Conservation (phyloP, 2,329 filamentous ascomycete genomes). For the Epichloe uncinata region DNA sequence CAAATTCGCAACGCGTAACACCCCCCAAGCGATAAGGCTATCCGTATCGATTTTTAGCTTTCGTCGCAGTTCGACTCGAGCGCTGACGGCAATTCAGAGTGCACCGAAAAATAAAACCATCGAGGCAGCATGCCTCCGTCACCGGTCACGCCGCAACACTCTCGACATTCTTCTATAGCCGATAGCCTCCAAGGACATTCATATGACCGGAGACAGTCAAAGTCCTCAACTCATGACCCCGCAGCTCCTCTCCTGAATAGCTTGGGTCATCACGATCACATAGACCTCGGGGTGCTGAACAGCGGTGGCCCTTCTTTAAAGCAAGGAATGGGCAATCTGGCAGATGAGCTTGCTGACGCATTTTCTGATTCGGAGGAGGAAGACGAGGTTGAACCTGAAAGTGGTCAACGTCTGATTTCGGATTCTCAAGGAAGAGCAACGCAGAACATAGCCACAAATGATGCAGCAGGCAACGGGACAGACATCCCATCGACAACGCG, state of each 20-base stretch:
- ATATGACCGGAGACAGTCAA: slow-evolving; percentile 33
- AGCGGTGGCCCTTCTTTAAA: slow-evolving; percentile 27
- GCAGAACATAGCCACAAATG: neutral
- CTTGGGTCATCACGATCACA: slow-evolving; percentile 33
- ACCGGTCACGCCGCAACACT: slow-evolving; percentile 39
- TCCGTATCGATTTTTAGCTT: neutral
- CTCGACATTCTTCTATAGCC: slow-evolving; percentile 42
- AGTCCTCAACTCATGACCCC: slow-evolving; percentile 37
- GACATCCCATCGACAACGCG: slow-evolving; percentile 14
- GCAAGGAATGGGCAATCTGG: slow-evolving; percentile 61
- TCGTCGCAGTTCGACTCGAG: neutral
- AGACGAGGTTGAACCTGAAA: slow-evolving; percentile 40
- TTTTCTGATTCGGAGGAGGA: slow-evolving; percentile 54
- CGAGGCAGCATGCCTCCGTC: slow-evolving; percentile 4
- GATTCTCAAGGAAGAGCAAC: neutral
- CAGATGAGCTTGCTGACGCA: slow-evolving; percentile 67
- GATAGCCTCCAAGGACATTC: slow-evolving; percentile 36
- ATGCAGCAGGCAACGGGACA: slow-evolving; percentile 1
- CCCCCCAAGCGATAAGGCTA: neutral
- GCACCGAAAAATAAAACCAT: neutral
- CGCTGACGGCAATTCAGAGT: neutral
- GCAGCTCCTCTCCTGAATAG: slow-evolving; percentile 34
- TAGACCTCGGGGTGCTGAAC: slow-evolving; percentile 33
- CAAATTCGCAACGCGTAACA: neutral
- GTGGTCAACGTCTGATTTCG: slow-evolving; percentile 16